Evolutionary conservation across 2,329 filamentous ascomycete genomes (phyloP).

Genomic region (Chaetomiaceae sp.): DNA sequence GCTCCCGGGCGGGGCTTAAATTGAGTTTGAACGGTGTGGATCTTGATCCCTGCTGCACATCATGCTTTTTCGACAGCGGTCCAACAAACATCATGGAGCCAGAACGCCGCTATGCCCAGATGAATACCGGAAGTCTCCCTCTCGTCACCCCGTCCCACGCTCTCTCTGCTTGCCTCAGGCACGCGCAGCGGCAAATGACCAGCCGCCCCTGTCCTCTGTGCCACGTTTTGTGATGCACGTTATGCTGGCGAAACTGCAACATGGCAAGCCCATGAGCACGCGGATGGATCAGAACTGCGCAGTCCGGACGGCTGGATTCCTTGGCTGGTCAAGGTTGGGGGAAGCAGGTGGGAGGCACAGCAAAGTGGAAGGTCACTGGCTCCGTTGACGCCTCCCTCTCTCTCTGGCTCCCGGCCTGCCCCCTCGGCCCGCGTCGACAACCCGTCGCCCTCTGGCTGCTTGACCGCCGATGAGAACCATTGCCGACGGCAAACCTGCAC

Average conservation of each 20-base stretch:
- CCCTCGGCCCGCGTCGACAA: neutral
- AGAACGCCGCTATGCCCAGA: slow-evolving; percentile 8
- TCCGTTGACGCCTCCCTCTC: neutral
- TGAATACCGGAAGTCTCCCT: slow-evolving; percentile 1
- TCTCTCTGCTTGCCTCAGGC: neutral
- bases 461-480: neutral
- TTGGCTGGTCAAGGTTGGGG: neutral
- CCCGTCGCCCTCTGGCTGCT: neutral
- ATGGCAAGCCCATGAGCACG: neutral
- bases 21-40: slow-evolving; percentile 18
- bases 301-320: neutral
- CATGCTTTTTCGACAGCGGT: slow-evolving; percentile 16
- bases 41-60: slow-evolving; percentile 26
- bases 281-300: neutral
- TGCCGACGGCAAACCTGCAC: neutral
- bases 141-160: neutral
- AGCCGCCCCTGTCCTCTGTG: neutral
- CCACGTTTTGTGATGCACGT: slow-evolving; percentile 7
- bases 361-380: too few relatives aligned
- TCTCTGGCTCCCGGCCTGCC: too few relatives aligned
- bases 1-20: slow-evolving; percentile 8
- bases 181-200: neutral
- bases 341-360: neutral
- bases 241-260: neutral
- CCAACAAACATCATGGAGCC: neutral